phyloP scores from a whole-genome alignment of 805 yeast genomes.

The Scheffersomyces spartinae region DNA sequence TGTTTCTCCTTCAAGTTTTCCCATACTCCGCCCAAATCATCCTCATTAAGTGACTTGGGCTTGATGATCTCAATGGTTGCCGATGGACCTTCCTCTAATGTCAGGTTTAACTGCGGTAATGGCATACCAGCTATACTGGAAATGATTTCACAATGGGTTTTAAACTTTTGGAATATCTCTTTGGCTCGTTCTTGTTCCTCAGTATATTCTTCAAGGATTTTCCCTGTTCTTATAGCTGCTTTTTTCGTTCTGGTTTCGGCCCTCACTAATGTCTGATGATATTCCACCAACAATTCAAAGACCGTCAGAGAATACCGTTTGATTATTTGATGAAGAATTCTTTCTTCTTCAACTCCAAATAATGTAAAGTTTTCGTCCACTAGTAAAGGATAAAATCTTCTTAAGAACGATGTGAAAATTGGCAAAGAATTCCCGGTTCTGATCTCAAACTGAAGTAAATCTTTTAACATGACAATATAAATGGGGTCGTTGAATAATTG shows the following conservation, averaged over 20 bases:
- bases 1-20: constrained; percentile 50
- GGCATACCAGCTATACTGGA: constrained; percentile 5
- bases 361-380: constrained; percentile 14
- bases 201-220: constrained; percentile 32
- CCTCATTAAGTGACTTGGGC: constrained; percentile 12
- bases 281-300: constrained; percentile 19
- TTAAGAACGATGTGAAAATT: constrained; percentile 37
- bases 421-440: constrained; percentile 19
- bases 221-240: constrained; percentile 60
- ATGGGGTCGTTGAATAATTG: neutral
- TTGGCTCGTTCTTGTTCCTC: constrained; percentile 18
- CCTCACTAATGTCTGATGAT: constrained; percentile 23
- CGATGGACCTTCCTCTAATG: constrained; percentile 1
- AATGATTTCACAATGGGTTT: constrained; percentile 20
- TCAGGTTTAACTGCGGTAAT: constrained; percentile 2
- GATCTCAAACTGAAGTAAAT: constrained; percentile 16
- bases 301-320: constrained; percentile 32
- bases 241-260: constrained; percentile 32
- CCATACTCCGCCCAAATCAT: constrained; percentile 35
- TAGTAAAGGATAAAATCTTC: constrained; percentile 28
- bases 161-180: constrained; percentile 34
- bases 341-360: constrained; percentile 14
- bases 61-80: constrained; percentile 12
- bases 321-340: constrained; percentile 23
- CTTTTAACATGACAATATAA: constrained; percentile 18